Evolutionary conservation across 305 asterid genomes (phyloP).

Genomic region (Fraxinus velutina): DNA sequence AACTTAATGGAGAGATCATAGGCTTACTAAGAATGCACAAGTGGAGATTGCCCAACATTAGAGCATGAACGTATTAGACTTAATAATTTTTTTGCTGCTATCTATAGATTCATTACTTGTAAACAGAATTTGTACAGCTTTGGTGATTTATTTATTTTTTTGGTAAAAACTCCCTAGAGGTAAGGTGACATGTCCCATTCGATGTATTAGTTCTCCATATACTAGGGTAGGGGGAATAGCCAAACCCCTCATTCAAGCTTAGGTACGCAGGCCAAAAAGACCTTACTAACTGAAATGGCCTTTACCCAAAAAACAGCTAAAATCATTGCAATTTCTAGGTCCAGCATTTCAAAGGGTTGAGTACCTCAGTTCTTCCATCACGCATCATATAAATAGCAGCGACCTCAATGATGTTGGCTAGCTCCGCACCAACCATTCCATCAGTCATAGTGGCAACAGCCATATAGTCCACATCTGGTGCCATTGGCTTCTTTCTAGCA

Average conservation of each 20-base stretch:
- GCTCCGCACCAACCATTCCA: constrained; percentile 98
- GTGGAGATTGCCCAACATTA: background rate
- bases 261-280: background rate
- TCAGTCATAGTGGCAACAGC: constrained; percentile 88
- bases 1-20: background rate
- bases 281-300: background rate
- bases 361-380: constrained; percentile 87
- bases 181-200: background rate
- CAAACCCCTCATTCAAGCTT: background rate
- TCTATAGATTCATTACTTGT: background rate
- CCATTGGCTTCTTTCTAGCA: constrained; percentile 93
- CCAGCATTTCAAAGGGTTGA: constrained; percentile 21
- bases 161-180: background rate
- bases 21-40: background rate
- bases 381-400: constrained; percentile 96
- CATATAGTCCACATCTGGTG: constrained; percentile 79
- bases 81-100: background rate
- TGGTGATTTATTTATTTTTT: background rate
- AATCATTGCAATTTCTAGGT: background rate
- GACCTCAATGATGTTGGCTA: constrained; percentile 90
- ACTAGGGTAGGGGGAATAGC: background rate
- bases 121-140: background rate
- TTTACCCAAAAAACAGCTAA: background rate
- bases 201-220: background rate
- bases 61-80: background rate